Evolutionary conservation across 306 rosid genomes (phyloP).

Genomic region (Senna siamea): DNA sequence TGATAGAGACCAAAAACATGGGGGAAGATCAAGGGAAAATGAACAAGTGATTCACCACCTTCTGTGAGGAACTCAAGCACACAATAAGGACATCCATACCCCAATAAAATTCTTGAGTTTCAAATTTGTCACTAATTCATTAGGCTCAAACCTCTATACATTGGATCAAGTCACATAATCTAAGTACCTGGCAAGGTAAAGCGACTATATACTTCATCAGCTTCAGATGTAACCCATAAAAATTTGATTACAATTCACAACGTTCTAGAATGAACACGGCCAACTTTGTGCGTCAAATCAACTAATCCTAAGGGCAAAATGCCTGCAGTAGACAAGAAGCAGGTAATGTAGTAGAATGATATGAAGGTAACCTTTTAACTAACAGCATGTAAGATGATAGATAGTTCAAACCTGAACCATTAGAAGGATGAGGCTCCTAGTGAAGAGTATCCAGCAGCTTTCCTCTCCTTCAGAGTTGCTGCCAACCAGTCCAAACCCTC

Average conservation of each 20-base stretch:
- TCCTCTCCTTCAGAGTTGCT: constrained; percentile 82
- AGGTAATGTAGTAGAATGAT: constrained; percentile 14
- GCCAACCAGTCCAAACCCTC: constrained; percentile 98
- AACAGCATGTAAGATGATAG: background rate
- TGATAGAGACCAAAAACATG: constrained; percentile 24
- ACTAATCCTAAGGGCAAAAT: constrained; percentile 32
- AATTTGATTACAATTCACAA: constrained; percentile 35
- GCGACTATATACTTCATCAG: constrained; percentile 36
- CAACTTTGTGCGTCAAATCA: constrained; percentile 21
- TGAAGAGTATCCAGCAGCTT: constrained; percentile 81
- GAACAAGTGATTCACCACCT: constrained; percentile 33
- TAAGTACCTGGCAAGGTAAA: constrained; percentile 20
- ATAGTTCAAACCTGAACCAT: constrained; percentile 42
- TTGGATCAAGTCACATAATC: constrained; percentile 40
- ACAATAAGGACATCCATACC: constrained; percentile 7
- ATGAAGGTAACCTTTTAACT: constrained; percentile 25
- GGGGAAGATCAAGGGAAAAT: constrained; percentile 40
- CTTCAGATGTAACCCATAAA: constrained; percentile 39
- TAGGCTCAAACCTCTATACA: constrained; percentile 48
- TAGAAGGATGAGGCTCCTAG: constrained; percentile 82
- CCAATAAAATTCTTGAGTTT: constrained; percentile 22
- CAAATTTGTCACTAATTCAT: constrained; percentile 33
- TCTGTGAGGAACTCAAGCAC: constrained; percentile 17
- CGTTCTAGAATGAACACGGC: constrained; percentile 34
- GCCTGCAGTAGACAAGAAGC: constrained; percentile 36